Conservation (phyloP, 371 early-diverging fungal genomes). For the Apophysomyces ossiformis region DNA sequence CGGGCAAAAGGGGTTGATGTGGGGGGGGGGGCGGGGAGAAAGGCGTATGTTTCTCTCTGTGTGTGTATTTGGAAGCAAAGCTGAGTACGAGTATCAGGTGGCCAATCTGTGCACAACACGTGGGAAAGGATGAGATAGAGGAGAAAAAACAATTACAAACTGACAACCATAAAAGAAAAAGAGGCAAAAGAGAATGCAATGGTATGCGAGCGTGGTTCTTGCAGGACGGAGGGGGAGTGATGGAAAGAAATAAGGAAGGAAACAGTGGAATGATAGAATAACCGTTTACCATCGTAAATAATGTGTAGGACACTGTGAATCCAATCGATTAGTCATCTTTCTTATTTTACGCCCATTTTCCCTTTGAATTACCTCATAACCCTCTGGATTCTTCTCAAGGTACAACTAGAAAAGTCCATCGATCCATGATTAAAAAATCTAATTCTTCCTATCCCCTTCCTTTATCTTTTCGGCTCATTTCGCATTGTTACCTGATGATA, state of each 20-base stretch:
- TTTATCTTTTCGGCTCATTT: neutral
- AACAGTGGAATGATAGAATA: neutral
- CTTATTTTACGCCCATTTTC: neutral
- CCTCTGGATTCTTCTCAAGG: conserved; percentile 44
- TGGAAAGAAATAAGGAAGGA: neutral
- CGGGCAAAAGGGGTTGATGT: too few species aligned
- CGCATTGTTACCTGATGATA: conserved; percentile 74
- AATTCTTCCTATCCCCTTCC: too few species aligned
- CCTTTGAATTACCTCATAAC: conserved; percentile 38
- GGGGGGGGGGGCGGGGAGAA: too few species aligned
- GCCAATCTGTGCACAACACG: too few species aligned
- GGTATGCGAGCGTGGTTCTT: neutral
- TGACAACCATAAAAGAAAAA: neutral
- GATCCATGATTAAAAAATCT: too few species aligned
- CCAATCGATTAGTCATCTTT: neutral
- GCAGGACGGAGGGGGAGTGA: neutral
- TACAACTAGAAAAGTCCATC: conserved; percentile 25
- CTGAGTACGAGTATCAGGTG: too few species aligned
- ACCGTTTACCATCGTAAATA: conserved; percentile 23
- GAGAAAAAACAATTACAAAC: neutral
- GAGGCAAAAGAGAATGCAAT: neutral
- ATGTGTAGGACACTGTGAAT: conserved; percentile 24
- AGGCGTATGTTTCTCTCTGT: too few species aligned
- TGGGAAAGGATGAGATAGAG: neutral
- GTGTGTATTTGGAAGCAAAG: too few species aligned